Evolutionary conservation across 1,284 basidiomycete species (phyloP), one percentile per base, ranked within the genome.

Genomic region (Pyrrhoderma noxium): DNA sequence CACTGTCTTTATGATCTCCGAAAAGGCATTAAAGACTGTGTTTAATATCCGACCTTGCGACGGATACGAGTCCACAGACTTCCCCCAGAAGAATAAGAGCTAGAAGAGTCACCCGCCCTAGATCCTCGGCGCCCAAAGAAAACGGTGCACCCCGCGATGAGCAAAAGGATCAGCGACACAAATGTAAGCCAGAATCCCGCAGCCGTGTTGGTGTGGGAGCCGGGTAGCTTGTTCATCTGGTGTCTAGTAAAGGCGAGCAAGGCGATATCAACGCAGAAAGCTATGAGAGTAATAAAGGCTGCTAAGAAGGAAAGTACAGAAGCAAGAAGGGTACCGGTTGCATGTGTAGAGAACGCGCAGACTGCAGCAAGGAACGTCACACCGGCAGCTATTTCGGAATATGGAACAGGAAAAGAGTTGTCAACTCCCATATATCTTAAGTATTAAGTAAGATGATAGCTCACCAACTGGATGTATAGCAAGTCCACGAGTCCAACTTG

Each of bases 151-250:
- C 80, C 81, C 9, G 76, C 80, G 51, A 86, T 60, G 42, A 78
- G 65, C 18, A 83, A 74, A 2, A 86, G 72, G 55, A 86, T 65
- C 62, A 88, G 67, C 13, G 79, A 65, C n/a, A 73, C 77, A 58
- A 88, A 77, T 2, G 82, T 86, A 63, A 88, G 65, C 85, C 85
- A 89, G 65, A 88, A 84, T 8, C 75, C 85, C 83, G 39, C 22
- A 16, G n/a, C 38, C 7, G 38, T 18, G 8, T 4, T 40, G 8
- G 38, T 18, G 38, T 18, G 38, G 5, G 21, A 40, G 47, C 69
- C 69, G 23, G 64, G 56, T 16, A 86, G 68, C 47, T 53, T 22
- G 43, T 75, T 71, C 55, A 82, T 70, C 57, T 80, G 66, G 54
- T 80, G 70, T 61, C 76, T 79, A 48, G 82, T 72, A 53, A 72